phyloP scores from a whole-genome alignment of 441 rosid species.

The Populus hybrid region DNA sequence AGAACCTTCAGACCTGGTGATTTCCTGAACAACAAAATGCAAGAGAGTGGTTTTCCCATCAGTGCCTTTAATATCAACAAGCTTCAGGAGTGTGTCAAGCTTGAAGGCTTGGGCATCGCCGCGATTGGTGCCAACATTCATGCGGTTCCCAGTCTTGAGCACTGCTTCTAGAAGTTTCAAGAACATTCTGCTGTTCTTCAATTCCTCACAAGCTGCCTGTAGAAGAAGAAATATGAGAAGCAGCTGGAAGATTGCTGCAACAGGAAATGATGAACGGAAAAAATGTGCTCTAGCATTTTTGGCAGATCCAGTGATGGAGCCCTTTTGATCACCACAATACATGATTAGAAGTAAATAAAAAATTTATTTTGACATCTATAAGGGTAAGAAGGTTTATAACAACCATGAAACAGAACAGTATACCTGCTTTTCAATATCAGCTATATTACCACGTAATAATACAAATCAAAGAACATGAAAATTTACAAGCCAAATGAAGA shows the following conservation, averaged over 20 bases:
- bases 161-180: slow-evolving; percentile 61
- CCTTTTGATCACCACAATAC: not conserved
- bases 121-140: slow-evolving; percentile 83
- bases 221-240: not conserved
- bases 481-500: not conserved
- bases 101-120: slow-evolving; percentile 70
- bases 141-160: slow-evolving; percentile 67
- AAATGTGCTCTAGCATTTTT: not conserved
- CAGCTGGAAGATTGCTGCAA: not conserved
- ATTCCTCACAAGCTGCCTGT: slow-evolving; percentile 73
- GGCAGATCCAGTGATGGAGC: not conserved
- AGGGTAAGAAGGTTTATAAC: too few relatives aligned
- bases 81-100: slow-evolving; percentile 66
- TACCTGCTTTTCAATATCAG: not conserved
- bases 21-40: slow-evolving; percentile 65
- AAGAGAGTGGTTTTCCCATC: slow-evolving; percentile 65
- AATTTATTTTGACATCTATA: not conserved
- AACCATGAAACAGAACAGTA: not conserved
- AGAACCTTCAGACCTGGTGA: slow-evolving; percentile 65
- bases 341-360: not conserved
- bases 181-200: slow-evolving; percentile 53
- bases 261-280: not conserved
- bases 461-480: slow-evolving; percentile 8
- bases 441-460: not conserved
- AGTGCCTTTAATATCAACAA: slow-evolving; percentile 62